Conservation (phyloP, 495 filamentous ascomycete species). For the Bacidia gigantensis region DNA sequence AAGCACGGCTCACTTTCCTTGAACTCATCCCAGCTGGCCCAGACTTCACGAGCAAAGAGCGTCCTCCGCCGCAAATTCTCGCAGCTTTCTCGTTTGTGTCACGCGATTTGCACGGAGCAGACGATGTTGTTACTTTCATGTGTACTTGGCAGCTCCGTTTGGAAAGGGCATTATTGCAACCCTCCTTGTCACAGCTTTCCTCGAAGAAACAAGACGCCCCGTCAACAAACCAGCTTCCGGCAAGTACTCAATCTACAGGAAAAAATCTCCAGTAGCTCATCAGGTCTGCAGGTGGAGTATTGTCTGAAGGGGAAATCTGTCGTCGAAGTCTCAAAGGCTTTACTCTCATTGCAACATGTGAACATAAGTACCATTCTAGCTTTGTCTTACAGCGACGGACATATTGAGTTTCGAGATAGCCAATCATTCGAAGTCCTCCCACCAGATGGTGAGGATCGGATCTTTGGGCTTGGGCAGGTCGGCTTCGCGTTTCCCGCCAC, state of each 20-base stretch:
- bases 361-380: conserved; percentile 55
- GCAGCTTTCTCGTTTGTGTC: conserved; percentile 51
- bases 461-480: conserved; percentile 55
- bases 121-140: conserved; percentile 53
- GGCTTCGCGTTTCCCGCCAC: conserved; percentile 51
- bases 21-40: conserved; percentile 48
- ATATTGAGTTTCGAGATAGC: conserved; percentile 62
- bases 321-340: conserved; percentile 46
- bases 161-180: conserved; percentile 45
- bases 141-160: conserved; percentile 63
- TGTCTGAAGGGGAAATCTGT: conserved; percentile 54
- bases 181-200: conserved; percentile 60
- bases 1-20: conserved; percentile 45
- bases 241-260: neutral
- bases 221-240: conserved; percentile 26
- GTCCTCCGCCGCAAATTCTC: conserved; percentile 47
- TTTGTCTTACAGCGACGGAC: conserved; percentile 60
- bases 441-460: conserved; percentile 42
- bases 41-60: conserved; percentile 34
- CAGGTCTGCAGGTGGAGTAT: conserved; percentile 33
- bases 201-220: conserved; percentile 42
- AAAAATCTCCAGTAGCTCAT: neutral
- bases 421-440: conserved; percentile 51
- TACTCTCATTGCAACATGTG: conserved; percentile 51
- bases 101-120: conserved; percentile 34